A percentile compares a stretch with the other conserved stretches of the same genome.
These are phyloP conservation scores for Trypanosoma rangeli DNA, from an alignment of 208 protist species.

Conservation along the genomic window DNA sequence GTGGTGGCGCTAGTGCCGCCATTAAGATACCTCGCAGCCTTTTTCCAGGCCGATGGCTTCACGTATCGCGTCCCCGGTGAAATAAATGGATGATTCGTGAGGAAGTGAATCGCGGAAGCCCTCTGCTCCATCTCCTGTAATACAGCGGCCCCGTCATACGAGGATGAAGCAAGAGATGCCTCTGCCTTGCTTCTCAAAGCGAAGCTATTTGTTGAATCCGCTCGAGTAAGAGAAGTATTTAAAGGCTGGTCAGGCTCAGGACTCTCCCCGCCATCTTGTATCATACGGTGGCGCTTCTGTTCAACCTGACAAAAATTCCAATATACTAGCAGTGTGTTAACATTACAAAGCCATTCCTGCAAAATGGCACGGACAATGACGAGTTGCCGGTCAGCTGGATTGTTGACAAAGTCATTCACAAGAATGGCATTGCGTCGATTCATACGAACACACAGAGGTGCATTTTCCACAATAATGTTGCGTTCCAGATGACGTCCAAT, in stretches of 20 bases:
- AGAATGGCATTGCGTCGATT: constrained; percentile 85
- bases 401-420: constrained; percentile 84
- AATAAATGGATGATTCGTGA: constrained; percentile 50
- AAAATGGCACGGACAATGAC: constrained; percentile 67
- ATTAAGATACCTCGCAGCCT: constrained; percentile 35
- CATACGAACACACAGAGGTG: constrained; percentile 71
- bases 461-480: constrained; percentile 90
- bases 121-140: constrained; percentile 24
- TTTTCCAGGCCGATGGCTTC: constrained; percentile 41
- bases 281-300: not conserved
- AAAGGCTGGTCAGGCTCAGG: constrained; percentile 14
- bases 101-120: constrained; percentile 44
- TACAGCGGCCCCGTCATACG: not conserved
- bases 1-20: not conserved
- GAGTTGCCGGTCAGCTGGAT: constrained; percentile 66
- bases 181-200: not conserved
- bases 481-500: constrained; percentile 74
- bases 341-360: constrained; percentile 55
- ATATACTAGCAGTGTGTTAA: constrained; percentile 27
- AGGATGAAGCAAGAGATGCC: not conserved
- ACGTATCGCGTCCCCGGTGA: constrained; percentile 59
- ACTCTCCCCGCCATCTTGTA: constrained; percentile 29
- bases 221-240: not conserved
- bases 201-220: not conserved
- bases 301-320: constrained; percentile 1